These are phyloP conservation scores for Phytophthora niederhauseri DNA, from an alignment of 352 stramenopile genomes.

Conservation along the genomic window DNA sequence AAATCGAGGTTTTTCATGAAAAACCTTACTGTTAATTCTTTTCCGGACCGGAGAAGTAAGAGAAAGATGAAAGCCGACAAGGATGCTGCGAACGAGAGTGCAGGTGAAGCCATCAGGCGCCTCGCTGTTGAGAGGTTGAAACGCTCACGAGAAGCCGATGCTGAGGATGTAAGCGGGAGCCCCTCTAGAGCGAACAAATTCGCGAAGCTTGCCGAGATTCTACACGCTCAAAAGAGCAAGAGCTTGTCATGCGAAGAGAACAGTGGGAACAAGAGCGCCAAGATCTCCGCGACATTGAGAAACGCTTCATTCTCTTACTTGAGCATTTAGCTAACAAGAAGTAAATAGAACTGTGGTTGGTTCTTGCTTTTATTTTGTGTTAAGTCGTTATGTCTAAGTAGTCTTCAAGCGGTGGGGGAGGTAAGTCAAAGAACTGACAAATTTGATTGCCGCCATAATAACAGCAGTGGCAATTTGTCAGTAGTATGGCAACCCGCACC, in stretches of 20 bases:
- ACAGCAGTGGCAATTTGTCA: neutral
- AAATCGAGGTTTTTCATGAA: too few species aligned
- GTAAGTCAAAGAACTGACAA: neutral
- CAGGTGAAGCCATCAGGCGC: too few species aligned
- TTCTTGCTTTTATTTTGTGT: neutral
- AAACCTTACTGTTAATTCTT: too few species aligned
- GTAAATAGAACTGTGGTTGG: constrained; percentile 1
- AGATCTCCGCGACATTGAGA: neutral
- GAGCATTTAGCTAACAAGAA: neutral
- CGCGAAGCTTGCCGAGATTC: too few species aligned
- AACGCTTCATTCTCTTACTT: neutral
- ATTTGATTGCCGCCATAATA: neutral
- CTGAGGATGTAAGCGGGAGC: too few species aligned
- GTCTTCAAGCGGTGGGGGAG: neutral
- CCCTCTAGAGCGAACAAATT: too few species aligned
- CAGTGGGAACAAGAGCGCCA: neutral
- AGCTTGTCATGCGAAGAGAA: neutral
- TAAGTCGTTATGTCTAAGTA: neutral
- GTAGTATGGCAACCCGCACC: neutral
- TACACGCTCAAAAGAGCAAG: neutral
- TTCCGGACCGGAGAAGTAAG: too few species aligned
- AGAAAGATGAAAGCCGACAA: too few species aligned
- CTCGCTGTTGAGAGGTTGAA: too few species aligned
- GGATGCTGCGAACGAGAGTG: too few species aligned
- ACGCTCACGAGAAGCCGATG: too few species aligned